Evolutionary conservation across 2,329 filamentous ascomycete species (phyloP).

Genomic region (Elsinoe batatas): DNA sequence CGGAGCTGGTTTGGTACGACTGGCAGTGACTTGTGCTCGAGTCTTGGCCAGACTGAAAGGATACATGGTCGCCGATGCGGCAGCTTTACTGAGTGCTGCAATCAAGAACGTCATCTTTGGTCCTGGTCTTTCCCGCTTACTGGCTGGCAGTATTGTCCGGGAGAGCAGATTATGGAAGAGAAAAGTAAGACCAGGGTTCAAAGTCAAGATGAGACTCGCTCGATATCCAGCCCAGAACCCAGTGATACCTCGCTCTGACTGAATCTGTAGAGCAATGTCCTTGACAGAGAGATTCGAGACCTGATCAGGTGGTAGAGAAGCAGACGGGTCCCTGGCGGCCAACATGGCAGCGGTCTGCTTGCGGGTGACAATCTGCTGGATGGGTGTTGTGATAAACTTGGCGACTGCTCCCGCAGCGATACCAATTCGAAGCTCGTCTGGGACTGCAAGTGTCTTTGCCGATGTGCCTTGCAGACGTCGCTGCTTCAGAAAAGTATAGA

Average conservation of each 20-base stretch:
- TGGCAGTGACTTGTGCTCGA: slow-evolving; percentile 54
- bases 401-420: slow-evolving; percentile 64
- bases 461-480: slow-evolving; percentile 31
- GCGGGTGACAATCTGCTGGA: slow-evolving; percentile 71
- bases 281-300: slow-evolving; percentile 31
- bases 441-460: slow-evolving; percentile 41
- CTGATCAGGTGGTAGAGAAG: slow-evolving; percentile 19
- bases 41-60: slow-evolving; percentile 81
- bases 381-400: slow-evolving; percentile 66
- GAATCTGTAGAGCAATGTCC: slow-evolving; percentile 56
- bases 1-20: slow-evolving; percentile 18
- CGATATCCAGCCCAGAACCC: slow-evolving; percentile 88
- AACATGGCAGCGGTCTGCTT: slow-evolving; percentile 61
- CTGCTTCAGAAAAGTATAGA: slow-evolving; percentile 55
- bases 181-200: slow-evolving; percentile 82
- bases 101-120: slow-evolving; percentile 51
- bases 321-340: slow-evolving; percentile 29
- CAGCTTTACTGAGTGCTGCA: slow-evolving; percentile 68
- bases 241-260: slow-evolving; percentile 56
- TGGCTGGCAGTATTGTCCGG: slow-evolving; percentile 45
- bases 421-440: slow-evolving; percentile 67
- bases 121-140: slow-evolving; percentile 44
- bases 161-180: slow-evolving; percentile 66
- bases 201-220: slow-evolving; percentile 65
- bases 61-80: slow-evolving; percentile 69